Conservation (phyloP, 2,329 filamentous ascomycete genomes). For the Cladobotryum mycophilum region DNA sequence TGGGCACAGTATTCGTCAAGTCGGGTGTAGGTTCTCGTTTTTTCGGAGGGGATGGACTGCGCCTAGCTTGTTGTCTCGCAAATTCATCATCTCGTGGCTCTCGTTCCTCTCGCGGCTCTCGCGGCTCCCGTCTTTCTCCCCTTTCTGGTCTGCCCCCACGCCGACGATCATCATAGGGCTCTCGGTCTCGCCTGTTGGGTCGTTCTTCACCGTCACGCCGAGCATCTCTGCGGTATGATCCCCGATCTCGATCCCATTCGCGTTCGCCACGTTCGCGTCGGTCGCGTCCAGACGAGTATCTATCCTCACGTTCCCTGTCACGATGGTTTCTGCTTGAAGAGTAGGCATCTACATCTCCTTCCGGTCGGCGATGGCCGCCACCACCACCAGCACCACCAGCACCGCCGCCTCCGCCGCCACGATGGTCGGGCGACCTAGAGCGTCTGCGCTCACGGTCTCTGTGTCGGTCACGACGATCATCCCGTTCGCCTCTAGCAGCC, state of each 20-base stretch:
- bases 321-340: constrained; percentile 89
- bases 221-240: constrained; percentile 52
- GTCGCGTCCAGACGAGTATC: constrained; percentile 65
- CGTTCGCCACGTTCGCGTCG: constrained; percentile 57
- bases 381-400: no score
- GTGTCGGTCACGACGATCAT: constrained; percentile 33
- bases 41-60: constrained; percentile 75
- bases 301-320: constrained; percentile 87
- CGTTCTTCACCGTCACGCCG: constrained; percentile 60
- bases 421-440: constrained; percentile 78
- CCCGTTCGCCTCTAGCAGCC: constrained; percentile 26
- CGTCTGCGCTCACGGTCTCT: constrained; percentile 59
- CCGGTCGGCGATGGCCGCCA: constrained; percentile 57
- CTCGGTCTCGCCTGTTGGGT: constrained; percentile 52
- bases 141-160: constrained; percentile 41
- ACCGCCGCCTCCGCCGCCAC: constrained; percentile 11
- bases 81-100: constrained; percentile 28
- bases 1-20: constrained; percentile 74
- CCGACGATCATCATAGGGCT: constrained; percentile 44
- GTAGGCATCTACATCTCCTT: constrained; percentile 79
- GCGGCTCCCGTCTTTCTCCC: not conserved
- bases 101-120: not conserved
- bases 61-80: constrained; percentile 49
- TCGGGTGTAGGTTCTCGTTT: constrained; percentile 95
- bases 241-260: constrained; percentile 70